Conservation (phyloP, 1,284 basidiomycete genomes). For the Puccinia novopanici region DNA sequence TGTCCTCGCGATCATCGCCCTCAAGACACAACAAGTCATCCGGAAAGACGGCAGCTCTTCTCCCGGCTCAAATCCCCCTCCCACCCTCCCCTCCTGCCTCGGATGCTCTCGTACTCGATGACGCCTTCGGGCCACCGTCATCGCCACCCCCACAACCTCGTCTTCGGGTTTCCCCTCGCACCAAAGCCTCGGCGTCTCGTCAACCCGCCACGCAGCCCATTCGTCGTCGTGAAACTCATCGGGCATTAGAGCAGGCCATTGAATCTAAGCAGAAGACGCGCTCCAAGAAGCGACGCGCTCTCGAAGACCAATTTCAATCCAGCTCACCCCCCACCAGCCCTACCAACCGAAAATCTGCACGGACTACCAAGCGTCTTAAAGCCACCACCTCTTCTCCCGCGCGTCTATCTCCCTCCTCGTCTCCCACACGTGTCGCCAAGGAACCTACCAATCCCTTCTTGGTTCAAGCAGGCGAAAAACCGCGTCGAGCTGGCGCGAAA, state of each 20-base stretch:
- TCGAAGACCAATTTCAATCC: not conserved
- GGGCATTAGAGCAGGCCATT: not conserved
- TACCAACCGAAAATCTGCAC: constrained; percentile 21
- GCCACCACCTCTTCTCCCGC: not conserved
- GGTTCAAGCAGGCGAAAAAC: constrained; percentile 13
- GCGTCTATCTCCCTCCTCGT: not conserved
- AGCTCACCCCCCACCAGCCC: constrained; percentile 34
- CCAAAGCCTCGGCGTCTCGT: constrained; percentile 3
- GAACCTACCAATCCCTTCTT: constrained; percentile 41
- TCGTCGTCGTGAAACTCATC: not conserved
- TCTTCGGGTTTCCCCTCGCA: not conserved
- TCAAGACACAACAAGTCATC: constrained; percentile 20
- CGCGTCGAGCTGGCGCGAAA: constrained; percentile 17
- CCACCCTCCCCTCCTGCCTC: constrained; percentile 40
- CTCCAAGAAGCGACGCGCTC: not conserved
- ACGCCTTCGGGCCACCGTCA: not conserved
- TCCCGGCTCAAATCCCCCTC: constrained; percentile 27
- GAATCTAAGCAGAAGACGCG: not conserved
- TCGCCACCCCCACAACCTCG: not conserved
- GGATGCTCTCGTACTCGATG: constrained; percentile 13
- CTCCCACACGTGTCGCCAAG: not conserved
- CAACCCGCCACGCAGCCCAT: not conserved
- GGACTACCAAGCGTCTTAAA: constrained; percentile 11
- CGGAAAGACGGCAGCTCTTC: not conserved
- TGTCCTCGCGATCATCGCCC: not conserved